Evolutionary conservation across 73 alveolate species (phyloP).

Genomic region (Blepharisma japonicum): DNA sequence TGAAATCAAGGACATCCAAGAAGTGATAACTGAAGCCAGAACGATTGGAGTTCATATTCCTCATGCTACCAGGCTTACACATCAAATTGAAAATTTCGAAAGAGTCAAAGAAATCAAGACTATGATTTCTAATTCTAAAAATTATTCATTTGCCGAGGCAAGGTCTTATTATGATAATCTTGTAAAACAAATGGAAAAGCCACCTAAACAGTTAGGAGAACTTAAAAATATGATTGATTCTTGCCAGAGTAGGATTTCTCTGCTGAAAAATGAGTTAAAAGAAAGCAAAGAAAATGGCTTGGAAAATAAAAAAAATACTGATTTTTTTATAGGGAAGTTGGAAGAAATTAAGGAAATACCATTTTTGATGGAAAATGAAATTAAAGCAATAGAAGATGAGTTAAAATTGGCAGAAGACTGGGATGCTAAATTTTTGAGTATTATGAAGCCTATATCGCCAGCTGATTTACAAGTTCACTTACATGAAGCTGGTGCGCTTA

Average conservation of each 20-base stretch:
- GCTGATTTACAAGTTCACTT: not conserved
- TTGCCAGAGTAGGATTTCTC: not conserved
- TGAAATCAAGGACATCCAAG: no score
- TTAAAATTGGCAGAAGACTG: slow-evolving; percentile 21
- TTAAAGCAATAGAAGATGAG: slow-evolving; percentile 15
- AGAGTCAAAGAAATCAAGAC: no score
- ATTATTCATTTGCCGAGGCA: no score
- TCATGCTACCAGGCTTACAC: no score
- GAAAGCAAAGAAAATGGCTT: not conserved
- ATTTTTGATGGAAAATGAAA: slow-evolving; percentile 13
- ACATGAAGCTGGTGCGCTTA: not conserved
- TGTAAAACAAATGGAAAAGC: no score
- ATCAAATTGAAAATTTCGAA: no score
- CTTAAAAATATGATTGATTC: not conserved
- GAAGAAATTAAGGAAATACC: not conserved
- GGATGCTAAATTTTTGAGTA: not conserved
- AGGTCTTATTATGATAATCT: no score
- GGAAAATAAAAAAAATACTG: not conserved
- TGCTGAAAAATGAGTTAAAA: slow-evolving; percentile 18
- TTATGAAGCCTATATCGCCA: not conserved
- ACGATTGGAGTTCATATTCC: no score
- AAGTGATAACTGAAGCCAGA: no score
- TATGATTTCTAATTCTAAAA: no score
- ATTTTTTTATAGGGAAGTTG: not conserved
- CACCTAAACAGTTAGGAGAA: no score